Percentiles rank a stretch among this genome's conserved stretches.
These are phyloP conservation scores for Hypoxylon rickii DNA, from an alignment of 495 filamentous ascomycete species.

Conservation along the genomic window DNA sequence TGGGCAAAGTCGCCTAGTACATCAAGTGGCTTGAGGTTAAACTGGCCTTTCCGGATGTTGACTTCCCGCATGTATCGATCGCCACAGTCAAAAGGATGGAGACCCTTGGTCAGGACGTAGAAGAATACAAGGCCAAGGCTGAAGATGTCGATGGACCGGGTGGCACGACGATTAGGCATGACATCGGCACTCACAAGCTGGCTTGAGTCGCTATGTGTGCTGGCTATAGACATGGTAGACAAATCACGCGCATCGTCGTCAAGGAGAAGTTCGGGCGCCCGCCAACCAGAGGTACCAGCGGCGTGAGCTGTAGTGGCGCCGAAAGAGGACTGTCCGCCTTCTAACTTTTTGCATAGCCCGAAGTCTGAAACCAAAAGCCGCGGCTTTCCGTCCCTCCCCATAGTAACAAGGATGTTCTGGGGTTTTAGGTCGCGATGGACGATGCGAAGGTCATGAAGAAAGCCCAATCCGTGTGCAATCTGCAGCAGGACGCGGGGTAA, in stretches of 20 bases:
- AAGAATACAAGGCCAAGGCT: constrained; percentile 95
- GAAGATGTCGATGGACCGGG: constrained; percentile 95
- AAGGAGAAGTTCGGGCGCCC: constrained; percentile 88
- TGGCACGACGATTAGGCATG: constrained; percentile 77
- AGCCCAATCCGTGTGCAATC: constrained; percentile 81
- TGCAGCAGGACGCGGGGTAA: constrained; percentile 76
- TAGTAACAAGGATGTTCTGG: constrained; percentile 87
- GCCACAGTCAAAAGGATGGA: constrained; percentile 93
- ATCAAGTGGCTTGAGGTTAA: constrained; percentile 71
- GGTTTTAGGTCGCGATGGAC: constrained; percentile 97
- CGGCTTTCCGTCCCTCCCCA: constrained; percentile 62
- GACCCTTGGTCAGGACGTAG: constrained; percentile 88
- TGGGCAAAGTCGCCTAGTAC: constrained; percentile 78
- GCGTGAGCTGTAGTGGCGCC: constrained; percentile 92
- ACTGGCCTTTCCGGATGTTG: constrained; percentile 89
- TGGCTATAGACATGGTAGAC: constrained; percentile 40
- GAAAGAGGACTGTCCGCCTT: constrained; percentile 92
- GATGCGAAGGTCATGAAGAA: constrained; percentile 89
- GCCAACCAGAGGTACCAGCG: constrained; percentile 93
- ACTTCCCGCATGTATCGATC: constrained; percentile 93
- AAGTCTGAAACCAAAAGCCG: constrained; percentile 96
- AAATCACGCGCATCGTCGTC: constrained; percentile 64
- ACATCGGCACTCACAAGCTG: constrained; percentile 42
- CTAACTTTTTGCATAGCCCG: constrained; percentile 96
- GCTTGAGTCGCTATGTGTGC: constrained; percentile 54